Conservation (phyloP, 83 land plant species). For the Picea mariana region DNA sequence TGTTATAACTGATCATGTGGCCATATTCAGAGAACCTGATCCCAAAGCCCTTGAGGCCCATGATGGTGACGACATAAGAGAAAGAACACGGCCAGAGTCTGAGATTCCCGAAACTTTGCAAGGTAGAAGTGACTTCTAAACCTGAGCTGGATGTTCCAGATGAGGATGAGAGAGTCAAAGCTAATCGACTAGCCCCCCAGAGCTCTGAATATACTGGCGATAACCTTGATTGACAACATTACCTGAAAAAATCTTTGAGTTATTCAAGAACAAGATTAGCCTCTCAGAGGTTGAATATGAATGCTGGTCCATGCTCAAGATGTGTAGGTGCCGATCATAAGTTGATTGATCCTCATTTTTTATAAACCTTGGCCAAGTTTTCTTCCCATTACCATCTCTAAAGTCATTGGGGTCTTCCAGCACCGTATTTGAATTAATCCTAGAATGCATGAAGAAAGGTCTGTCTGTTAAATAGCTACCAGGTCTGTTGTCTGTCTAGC, state of each 20-base stretch:
- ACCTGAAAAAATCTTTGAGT: not conserved
- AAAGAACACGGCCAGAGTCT: conserved; percentile 60
- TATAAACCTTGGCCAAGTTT: conserved; percentile 5
- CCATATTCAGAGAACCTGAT: conserved; percentile 25
- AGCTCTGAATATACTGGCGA: not conserved
- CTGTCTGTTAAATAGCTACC: not conserved
- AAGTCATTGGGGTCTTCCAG: conserved; percentile 10
- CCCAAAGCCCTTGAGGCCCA: conserved; percentile 29
- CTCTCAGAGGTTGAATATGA: not conserved
- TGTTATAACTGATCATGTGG: conserved; percentile 17
- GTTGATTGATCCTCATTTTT: conserved; percentile 7
- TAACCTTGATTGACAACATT: not conserved
- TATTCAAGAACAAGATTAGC: not conserved
- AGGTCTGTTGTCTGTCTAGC: conserved; percentile 10
- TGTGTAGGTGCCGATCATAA: not conserved
- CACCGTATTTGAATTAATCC: not conserved
- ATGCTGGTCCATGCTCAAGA: not conserved
- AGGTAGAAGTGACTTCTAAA: conserved; percentile 18
- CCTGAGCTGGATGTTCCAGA: conserved; percentile 27
- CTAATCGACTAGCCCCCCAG: not conserved
- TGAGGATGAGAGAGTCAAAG: conserved; percentile 18
- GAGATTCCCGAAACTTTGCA: conserved; percentile 36
- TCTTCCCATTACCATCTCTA: not conserved
- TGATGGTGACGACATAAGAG: conserved; percentile 71
- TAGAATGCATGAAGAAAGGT: not conserved